Conservation (phyloP, 441 rosid genomes). For the Geranium incanum region DNA sequence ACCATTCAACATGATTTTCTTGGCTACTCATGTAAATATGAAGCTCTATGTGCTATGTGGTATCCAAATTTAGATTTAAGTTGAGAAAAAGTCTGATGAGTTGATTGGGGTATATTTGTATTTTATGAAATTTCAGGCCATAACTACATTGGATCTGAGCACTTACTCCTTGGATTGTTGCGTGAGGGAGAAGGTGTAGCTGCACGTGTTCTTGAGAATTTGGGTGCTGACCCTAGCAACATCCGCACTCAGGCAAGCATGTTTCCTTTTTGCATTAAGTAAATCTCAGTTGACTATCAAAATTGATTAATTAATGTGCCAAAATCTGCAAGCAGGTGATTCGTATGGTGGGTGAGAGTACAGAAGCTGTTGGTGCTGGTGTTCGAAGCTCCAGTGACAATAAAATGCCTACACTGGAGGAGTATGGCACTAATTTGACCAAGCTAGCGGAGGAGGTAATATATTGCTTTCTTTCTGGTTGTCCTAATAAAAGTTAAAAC, state of each 20-base stretch:
- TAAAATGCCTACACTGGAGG: conserved; percentile 98
- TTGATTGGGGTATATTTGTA: neutral
- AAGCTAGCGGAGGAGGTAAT: conserved; percentile 94
- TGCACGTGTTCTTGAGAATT: conserved; percentile 95
- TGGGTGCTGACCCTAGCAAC: conserved; percentile 89
- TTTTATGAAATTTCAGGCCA: conserved; percentile 50
- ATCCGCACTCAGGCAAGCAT: conserved; percentile 79
- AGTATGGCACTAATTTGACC: conserved; percentile 94
- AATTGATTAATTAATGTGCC: neutral
- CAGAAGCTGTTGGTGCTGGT: conserved; percentile 65
- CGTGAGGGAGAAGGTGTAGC: conserved; percentile 99
- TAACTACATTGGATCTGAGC: conserved; percentile 97
- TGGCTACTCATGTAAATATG: neutral
- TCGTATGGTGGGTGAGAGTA: conserved; percentile 95
- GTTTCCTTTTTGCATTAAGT: neutral
- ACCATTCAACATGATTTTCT: neutral
- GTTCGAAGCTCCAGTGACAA: conserved; percentile 69
- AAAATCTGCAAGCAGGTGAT: conserved; percentile 50
- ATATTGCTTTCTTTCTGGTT: neutral
- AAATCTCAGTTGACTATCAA: neutral
- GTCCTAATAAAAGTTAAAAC: neutral
- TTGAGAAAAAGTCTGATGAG: neutral
- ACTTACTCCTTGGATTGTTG: conserved; percentile 75
- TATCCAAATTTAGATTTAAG: neutral
- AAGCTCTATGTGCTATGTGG: neutral